Evolutionary conservation across 495 filamentous ascomycete genomes (phyloP).

Genomic region (Penicillium riverlandense): DNA sequence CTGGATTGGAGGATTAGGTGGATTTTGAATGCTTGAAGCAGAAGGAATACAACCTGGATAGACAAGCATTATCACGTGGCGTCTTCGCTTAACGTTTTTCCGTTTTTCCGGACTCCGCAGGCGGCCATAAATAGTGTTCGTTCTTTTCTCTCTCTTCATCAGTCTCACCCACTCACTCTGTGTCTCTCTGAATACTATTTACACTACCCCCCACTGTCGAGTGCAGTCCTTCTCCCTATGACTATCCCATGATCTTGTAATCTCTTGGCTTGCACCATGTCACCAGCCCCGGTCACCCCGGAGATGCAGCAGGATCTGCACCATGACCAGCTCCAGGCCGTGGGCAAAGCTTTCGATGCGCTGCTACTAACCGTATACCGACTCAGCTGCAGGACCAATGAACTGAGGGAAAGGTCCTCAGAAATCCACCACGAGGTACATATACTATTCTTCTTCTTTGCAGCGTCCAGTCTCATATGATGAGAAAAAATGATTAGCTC

Average conservation of each 20-base stretch:
- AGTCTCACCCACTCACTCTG: background rate
- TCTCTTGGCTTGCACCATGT: conserved; percentile 22
- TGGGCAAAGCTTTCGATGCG: conserved; percentile 42
- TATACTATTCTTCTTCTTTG: conserved; percentile 6
- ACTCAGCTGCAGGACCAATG: conserved; percentile 36
- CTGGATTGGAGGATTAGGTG: no score
- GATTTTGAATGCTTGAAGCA: no score
- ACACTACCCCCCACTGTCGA: background rate
- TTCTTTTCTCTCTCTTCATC: conserved; percentile 7
- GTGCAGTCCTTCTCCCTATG: background rate
- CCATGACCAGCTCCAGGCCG: conserved; percentile 26
- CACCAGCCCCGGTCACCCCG: conserved; percentile 26
- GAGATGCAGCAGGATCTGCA: conserved; percentile 30
- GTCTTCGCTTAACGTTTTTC: conserved; percentile 34
- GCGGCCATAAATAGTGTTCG: conserved; percentile 13
- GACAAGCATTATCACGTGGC: conserved; percentile 19
- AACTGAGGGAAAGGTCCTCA: conserved; percentile 34
- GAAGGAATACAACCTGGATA: background rate
- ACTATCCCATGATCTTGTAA: conserved; percentile 15
- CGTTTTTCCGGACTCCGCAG: conserved; percentile 1
- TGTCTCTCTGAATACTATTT: conserved; percentile 4
- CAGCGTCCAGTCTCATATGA: conserved; percentile 34
- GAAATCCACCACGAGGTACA: conserved; percentile 42
- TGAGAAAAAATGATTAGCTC: conserved; percentile 49
- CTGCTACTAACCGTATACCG: conserved; percentile 42